Evolutionary conservation across 768 basidiomycete genomes (phyloP).

Genomic region (Imleria badia): DNA sequence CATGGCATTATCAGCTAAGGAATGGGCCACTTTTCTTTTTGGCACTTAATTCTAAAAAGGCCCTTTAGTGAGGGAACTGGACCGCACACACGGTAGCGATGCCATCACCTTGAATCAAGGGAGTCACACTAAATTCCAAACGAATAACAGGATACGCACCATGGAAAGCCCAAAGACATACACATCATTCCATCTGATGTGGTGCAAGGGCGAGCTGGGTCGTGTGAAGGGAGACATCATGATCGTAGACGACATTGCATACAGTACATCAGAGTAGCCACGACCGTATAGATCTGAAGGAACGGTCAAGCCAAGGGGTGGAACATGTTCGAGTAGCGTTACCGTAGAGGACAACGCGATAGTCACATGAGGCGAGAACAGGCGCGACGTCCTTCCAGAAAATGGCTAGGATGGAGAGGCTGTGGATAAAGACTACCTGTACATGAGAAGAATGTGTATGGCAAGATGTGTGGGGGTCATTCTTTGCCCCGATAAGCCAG

Average conservation of each 20-base stretch:
- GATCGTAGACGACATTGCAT: constrained; percentile 66
- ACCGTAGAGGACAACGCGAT: constrained; percentile 79
- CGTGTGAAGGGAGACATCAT: constrained; percentile 59
- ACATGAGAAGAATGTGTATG: not conserved
- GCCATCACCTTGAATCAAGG: constrained; percentile 61
- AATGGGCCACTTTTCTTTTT: no score
- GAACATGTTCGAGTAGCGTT: constrained; percentile 4
- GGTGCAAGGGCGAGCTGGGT: constrained; percentile 83
- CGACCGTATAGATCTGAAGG: constrained; percentile 74
- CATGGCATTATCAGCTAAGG: no score
- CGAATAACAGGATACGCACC: constrained; percentile 36
- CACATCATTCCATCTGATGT: constrained; percentile 68
- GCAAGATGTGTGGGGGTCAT: constrained; percentile 46
- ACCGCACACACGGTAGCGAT: constrained; percentile 70
- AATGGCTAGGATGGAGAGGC: constrained; percentile 72
- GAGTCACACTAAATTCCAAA: constrained; percentile 10
- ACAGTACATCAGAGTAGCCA: constrained; percentile 81
- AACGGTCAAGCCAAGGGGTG: constrained; percentile 2
- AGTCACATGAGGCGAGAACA: constrained; percentile 57
- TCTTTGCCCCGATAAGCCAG: no score
- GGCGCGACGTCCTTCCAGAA: constrained; percentile 79
- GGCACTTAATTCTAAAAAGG: no score
- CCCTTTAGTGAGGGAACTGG: constrained; percentile 69
- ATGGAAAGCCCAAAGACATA: constrained; percentile 73
- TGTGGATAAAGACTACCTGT: constrained; percentile 76